These are phyloP conservation scores for Oldenlandia corymbosa DNA, from an alignment of 257 asterid species.

Conservation along the genomic window DNA sequence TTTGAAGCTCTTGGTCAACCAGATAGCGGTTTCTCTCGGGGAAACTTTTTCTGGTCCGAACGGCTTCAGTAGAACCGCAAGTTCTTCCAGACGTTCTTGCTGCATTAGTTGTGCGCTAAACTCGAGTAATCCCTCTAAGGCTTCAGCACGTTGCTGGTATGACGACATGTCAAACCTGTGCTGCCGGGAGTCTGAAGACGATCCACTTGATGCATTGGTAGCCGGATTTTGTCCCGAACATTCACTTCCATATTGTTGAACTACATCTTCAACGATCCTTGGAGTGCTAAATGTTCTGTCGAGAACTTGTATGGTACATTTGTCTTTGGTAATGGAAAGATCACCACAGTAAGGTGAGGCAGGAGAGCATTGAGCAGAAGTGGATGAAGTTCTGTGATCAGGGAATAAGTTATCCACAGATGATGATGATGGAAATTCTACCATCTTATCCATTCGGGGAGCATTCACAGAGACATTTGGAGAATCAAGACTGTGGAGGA, in stretches of 20 bases:
- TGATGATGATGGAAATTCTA: constrained; percentile 56
- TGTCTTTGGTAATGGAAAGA: constrained; percentile 69
- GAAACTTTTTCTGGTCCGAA: constrained; percentile 89
- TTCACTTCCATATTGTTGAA: constrained; percentile 48
- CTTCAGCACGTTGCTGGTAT: constrained; percentile 90
- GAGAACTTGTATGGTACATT: constrained; percentile 55
- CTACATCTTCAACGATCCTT: constrained; percentile 21
- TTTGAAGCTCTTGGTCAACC: constrained; percentile 96
- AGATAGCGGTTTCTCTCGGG: constrained; percentile 91
- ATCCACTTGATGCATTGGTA: constrained; percentile 51
- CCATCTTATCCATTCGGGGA: constrained; percentile 90
- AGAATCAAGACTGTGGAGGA: constrained; percentile 41
- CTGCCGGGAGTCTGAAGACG: constrained; percentile 63
- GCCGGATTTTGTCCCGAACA: constrained; percentile 55
- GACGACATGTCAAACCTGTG: constrained; percentile 77
- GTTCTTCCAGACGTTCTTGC: constrained; percentile 85
- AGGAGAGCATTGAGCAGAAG: constrained; percentile 56
- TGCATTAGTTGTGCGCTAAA: constrained; percentile 81
- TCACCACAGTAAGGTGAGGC: constrained; percentile 41
- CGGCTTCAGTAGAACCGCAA: constrained; percentile 76
- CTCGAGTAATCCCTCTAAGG: constrained; percentile 93
- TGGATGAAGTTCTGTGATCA: constrained; percentile 40
- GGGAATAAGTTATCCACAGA: constrained; percentile 37
- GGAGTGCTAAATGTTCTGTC: constrained; percentile 36
- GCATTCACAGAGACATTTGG: constrained; percentile 86